A percentile compares a stretch with the other conserved stretches of the same genome.
phyloP scores from a whole-genome alignment of 2,329 filamentous ascomycete genomes.

The Byssoonygena ceratinophila region DNA sequence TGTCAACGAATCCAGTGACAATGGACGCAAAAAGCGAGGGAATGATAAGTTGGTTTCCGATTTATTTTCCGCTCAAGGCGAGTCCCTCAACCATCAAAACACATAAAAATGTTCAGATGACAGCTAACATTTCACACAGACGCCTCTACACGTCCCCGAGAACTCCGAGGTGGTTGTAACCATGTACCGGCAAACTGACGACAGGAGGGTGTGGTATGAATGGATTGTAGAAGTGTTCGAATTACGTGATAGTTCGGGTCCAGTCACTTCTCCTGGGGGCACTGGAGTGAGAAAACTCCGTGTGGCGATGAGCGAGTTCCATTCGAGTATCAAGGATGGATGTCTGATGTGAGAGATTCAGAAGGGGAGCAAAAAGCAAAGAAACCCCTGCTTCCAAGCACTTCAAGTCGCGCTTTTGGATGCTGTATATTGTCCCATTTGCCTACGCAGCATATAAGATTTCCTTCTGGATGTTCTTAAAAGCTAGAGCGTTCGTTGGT shows the following conservation, averaged over 20 bases:
- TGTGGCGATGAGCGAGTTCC: constrained; percentile 38
- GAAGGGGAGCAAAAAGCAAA: no score
- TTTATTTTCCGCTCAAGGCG: constrained; percentile 93
- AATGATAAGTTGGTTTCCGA: constrained; percentile 99
- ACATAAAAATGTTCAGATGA: no score
- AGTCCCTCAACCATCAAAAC: no score
- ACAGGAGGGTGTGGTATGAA: constrained; percentile 96
- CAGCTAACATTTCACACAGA: constrained; percentile 40
- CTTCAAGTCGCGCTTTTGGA: no score
- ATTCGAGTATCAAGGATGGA: constrained; percentile 41
- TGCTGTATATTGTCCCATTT: no score
- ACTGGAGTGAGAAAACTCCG: constrained; percentile 14
- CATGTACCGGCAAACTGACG: constrained; percentile 94
- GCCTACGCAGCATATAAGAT: no score
- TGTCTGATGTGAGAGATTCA: constrained; percentile 38
- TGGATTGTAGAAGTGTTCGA: constrained; percentile 84
- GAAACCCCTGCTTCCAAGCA: no score
- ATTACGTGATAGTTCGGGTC: neutral
- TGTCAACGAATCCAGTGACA: constrained; percentile 83
- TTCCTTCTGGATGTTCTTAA: no score
- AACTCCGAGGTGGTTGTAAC: constrained; percentile 76
- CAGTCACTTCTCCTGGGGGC: neutral
- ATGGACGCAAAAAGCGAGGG: constrained; percentile 89
- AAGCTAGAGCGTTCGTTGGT: no score
- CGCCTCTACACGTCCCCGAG: constrained; percentile 73